Evolutionary conservation across 768 basidiomycete species (phyloP).

Genomic region (Heimioporus sp.): DNA sequence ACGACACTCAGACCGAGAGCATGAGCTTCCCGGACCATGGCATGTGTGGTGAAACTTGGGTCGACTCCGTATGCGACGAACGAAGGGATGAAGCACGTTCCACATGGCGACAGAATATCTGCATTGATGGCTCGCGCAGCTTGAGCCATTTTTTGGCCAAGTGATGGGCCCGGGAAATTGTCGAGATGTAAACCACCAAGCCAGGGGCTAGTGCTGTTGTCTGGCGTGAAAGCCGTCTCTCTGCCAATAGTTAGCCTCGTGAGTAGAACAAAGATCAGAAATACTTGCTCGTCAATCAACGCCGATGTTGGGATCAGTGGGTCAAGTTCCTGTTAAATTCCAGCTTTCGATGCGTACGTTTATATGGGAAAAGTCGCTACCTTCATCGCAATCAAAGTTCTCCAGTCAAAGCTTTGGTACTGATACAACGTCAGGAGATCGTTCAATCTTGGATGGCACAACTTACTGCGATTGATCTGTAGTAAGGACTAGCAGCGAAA

Average conservation of each 20-base stretch:
- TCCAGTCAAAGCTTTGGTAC: conserved; percentile 86
- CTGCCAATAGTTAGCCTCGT: conserved; percentile 23
- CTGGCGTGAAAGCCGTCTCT: conserved; percentile 38
- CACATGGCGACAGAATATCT: conserved; percentile 63
- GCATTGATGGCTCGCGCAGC: conserved; percentile 67
- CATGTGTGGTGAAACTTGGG: conserved; percentile 60
- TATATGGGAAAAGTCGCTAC: conserved; percentile 23
- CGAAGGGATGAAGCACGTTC: conserved; percentile 37
- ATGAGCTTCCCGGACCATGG: conserved; percentile 70
- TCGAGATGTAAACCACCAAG: conserved; percentile 63
- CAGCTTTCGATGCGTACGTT: background rate
- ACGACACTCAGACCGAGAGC: conserved; percentile 58
- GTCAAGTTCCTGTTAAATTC: conserved; percentile 47
- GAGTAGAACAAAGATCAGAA: background rate
- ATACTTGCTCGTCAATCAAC: conserved; percentile 58
- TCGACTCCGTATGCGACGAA: conserved; percentile 44
- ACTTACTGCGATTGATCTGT: conserved; percentile 60
- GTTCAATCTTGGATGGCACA: background rate
- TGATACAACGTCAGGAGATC: conserved; percentile 23
- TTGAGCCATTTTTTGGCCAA: conserved; percentile 59
- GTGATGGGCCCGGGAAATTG: conserved; percentile 58
- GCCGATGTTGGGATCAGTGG: conserved; percentile 58
- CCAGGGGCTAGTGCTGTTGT: conserved; percentile 58
- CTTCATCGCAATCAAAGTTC: conserved; percentile 72
- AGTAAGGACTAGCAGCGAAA: conserved; percentile 60